Evolutionary conservation across 306 rosid genomes (phyloP).

Genomic region (Luffa aegyptiaca): DNA sequence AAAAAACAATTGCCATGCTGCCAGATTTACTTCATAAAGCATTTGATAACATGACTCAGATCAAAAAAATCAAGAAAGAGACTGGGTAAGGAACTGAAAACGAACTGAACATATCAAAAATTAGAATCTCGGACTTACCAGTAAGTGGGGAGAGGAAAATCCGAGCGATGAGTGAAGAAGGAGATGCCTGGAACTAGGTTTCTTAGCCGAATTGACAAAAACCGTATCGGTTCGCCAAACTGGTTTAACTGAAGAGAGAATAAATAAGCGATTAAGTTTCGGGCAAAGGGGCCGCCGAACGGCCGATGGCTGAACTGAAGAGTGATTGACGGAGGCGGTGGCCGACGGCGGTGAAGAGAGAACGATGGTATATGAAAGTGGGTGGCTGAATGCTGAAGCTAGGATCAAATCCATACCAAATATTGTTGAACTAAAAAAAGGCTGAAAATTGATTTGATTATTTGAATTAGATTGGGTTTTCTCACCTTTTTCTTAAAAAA

Average conservation of each 20-base stretch:
- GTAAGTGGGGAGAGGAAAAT: background rate
- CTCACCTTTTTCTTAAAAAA: too few relatives aligned
- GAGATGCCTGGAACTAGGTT: background rate
- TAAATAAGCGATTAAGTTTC: background rate
- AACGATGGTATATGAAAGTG: too few relatives aligned
- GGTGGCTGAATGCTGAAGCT: too few relatives aligned
- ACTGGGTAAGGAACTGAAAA: background rate
- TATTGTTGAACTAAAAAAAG: too few relatives aligned
- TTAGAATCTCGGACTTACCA: background rate
- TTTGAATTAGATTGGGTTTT: too few relatives aligned
- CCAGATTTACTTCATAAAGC: background rate
- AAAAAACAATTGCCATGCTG: background rate
- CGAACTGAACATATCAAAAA: too few relatives aligned
- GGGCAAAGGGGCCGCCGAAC: background rate
- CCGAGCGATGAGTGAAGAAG: background rate
- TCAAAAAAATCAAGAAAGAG: background rate
- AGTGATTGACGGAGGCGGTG: background rate
- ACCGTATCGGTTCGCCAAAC: background rate
- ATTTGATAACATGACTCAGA: background rate
- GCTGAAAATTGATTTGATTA: too few relatives aligned
- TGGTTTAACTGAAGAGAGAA: background rate
- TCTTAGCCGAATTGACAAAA: background rate
- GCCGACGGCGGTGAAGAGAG: background rate
- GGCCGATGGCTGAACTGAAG: background rate
- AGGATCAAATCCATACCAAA: too few relatives aligned